These are phyloP conservation scores for Fragilariopsis cylindrus DNA, from an alignment of 108 stramenopile genomes.

Conservation along the genomic window DNA sequence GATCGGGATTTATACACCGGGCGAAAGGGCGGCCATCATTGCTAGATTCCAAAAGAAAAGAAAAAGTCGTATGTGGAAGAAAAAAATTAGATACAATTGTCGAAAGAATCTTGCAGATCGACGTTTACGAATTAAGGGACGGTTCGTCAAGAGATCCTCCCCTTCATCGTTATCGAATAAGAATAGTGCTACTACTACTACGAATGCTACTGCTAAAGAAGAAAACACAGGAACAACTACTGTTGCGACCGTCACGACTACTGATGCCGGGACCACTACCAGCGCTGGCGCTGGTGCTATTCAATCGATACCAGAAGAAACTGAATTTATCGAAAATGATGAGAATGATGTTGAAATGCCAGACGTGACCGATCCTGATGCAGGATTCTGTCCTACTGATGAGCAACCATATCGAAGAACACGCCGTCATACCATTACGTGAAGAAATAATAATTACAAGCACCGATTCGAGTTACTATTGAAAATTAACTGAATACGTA, in stretches of 20 bases:
- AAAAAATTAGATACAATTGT: slow-evolving; percentile 97
- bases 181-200: background rate
- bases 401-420: slow-evolving; percentile 82
- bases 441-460: background rate
- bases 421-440: slow-evolving; percentile 85
- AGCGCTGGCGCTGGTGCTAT: slow-evolving; percentile 15
- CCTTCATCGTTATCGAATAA: slow-evolving; percentile 34
- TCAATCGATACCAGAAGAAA: slow-evolving; percentile 12
- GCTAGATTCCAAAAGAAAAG: slow-evolving; percentile 88
- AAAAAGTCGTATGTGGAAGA: slow-evolving; percentile 92
- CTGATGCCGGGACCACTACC: background rate
- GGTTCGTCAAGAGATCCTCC: slow-evolving; percentile 91
- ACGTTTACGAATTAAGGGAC: slow-evolving; percentile 93
- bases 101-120: slow-evolving; percentile 96
- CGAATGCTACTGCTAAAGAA: background rate
- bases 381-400: slow-evolving; percentile 78
- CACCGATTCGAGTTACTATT: too few species aligned
- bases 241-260: background rate
- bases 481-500: too few species aligned
- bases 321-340: slow-evolving; percentile 28
- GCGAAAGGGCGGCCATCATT: slow-evolving; percentile 93
- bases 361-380: slow-evolving; percentile 80
- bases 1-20: slow-evolving; percentile 95
- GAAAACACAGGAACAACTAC: background rate
- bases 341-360: slow-evolving; percentile 71